Evolutionary conservation across 2,329 filamentous ascomycete genomes (phyloP).

Genomic region (Monosporascus sp.): DNA sequence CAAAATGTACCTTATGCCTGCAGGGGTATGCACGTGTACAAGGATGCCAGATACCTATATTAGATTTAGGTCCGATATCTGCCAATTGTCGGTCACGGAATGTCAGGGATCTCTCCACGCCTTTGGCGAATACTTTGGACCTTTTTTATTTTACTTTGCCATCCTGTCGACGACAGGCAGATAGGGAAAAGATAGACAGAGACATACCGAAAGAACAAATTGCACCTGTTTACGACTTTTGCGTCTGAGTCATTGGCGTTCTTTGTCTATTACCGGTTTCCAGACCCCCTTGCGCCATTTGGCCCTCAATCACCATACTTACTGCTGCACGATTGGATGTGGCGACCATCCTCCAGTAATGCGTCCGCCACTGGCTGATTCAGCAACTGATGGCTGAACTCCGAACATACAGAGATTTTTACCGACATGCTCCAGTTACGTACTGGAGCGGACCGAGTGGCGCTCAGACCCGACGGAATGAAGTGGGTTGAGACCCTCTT

Average conservation of each 20-base stretch:
- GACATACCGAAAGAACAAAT: neutral
- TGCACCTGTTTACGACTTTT: neutral
- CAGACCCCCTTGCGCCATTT: neutral
- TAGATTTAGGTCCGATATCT: neutral
- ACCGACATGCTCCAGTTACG: no score
- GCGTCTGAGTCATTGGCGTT: neutral
- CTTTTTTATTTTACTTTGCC: neutral
- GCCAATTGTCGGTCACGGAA: neutral
- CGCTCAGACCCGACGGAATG: no score
- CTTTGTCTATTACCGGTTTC: neutral
- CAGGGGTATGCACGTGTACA: neutral
- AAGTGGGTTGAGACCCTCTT: no score
- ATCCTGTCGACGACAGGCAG: neutral
- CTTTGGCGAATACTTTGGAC: neutral
- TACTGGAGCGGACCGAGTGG: no score
- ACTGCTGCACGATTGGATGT: no score
- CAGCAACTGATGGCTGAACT: no score
- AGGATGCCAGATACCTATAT: neutral
- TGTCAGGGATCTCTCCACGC: neutral
- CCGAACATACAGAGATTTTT: no score
- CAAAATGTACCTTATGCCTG: neutral
- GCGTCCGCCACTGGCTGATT: no score
- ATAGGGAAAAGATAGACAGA: neutral
- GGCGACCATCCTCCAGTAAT: no score
- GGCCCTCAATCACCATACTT: no score